Percentiles rank a stretch among this genome's conserved stretches.
Conservation (phyloP, 352 stramenopile species). For the Phytophthora agathidicida region DNA sequence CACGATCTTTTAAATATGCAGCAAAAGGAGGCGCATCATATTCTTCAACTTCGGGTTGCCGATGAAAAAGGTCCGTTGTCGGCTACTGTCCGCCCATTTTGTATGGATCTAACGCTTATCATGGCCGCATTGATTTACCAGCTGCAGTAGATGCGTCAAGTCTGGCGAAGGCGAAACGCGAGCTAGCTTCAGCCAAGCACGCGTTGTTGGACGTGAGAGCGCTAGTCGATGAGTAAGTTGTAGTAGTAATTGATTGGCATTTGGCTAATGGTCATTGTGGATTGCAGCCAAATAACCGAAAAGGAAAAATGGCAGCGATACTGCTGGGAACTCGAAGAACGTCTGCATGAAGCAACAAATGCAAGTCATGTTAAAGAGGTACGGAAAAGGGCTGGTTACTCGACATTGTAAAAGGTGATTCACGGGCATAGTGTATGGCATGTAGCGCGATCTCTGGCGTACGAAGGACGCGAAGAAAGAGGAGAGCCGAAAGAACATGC, state of each 20-base stretch:
- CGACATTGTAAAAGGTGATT: neutral
- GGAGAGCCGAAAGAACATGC: slow-evolving; percentile 69
- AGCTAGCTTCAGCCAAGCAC: slow-evolving; percentile 37
- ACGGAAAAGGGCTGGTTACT: neutral
- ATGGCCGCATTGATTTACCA: slow-evolving; percentile 1
- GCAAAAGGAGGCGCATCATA: slow-evolving; percentile 30
- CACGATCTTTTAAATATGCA: slow-evolving; percentile 45
- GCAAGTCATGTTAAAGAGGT: slow-evolving; percentile 67
- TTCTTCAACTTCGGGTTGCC: slow-evolving; percentile 36
- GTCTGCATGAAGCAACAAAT: slow-evolving; percentile 59
- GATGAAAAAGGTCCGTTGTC: slow-evolving; percentile 37
- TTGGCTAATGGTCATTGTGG: neutral
- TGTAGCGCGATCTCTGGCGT: slow-evolving; percentile 66
- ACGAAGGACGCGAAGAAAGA: slow-evolving; percentile 73
- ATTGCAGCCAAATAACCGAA: slow-evolving; percentile 64
- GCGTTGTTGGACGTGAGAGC: slow-evolving; percentile 57
- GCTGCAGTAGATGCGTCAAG: slow-evolving; percentile 25
- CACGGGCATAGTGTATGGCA: neutral
- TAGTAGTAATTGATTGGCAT: neutral
- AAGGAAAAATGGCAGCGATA: slow-evolving; percentile 82
- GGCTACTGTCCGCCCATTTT: neutral
- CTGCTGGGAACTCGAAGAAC: slow-evolving; percentile 79
- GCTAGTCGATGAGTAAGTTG: slow-evolving; percentile 67
- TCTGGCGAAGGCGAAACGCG: slow-evolving; percentile 33
- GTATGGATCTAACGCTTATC: neutral